Base-by-base conservation (phyloP, 345 rosid genomes). In the Eucalyptus pauciflora region DNA sequence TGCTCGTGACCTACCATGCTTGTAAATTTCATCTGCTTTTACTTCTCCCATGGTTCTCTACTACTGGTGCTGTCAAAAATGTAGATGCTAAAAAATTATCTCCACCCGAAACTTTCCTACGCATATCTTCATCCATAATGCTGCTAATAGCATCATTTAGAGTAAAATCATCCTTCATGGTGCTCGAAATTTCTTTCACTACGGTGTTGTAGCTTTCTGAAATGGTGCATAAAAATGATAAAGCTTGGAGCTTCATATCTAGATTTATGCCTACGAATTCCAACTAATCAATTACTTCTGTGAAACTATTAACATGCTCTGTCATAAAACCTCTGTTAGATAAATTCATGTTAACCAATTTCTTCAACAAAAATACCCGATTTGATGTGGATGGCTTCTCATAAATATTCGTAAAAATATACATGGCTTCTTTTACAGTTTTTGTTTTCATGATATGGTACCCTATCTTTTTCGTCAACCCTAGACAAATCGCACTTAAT, bases 1-100 rank as follows among this genome's bases (percentile, higher is more conserved):
- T 58, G 2, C 29, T 58, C 13, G 1, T 58, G 64, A 58, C 14
- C 1, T 7, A 7, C 29, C 64, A 10, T 11, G n/a, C 64, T 2
- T 58, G 1, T 58, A 16, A 58, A 58, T 58, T 58, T 58, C n/a
- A 7, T 58, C 2, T 2, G 14, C n/a, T 24, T 58, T 58, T 5
- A 58, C 0, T 58, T 58, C n/a, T 58, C 64, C 13, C 2, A 25
- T 58, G 29, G 14, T 58, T 58, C n/a, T 58, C 64, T 25, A 58
- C 14, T 25, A 58, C 7, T 0, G 0, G 14, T 58, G 64, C 0
- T 25, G 7, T 58, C 0, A 25, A 10, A 58, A 25, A 58, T 5
- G n/a, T 10, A 10, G 0, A 58, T 3, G 64, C n/a, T 25, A 58
- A 58, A 58, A 58, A 58, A 10, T 58, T 58, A 5, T 58, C 64